Conservation (phyloP, 805 yeast genomes). For the Starmerella bacillaris region DNA sequence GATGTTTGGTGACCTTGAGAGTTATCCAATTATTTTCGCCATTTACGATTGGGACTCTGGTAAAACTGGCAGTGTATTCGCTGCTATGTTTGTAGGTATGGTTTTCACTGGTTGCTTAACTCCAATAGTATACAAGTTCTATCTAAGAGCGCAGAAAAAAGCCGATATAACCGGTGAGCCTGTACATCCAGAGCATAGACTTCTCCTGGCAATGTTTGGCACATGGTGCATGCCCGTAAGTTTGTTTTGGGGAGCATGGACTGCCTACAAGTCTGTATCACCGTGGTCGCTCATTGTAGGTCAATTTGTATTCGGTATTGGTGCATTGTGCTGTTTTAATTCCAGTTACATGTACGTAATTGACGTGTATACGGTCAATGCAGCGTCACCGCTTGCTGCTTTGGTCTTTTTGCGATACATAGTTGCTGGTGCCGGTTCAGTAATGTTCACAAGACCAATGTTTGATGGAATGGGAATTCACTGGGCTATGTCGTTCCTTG, state of each 20-base stretch:
- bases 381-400: constrained; percentile 12
- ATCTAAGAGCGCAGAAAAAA: neutral
- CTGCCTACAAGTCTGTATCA: constrained; percentile 9
- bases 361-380: constrained; percentile 9
- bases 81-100: constrained; percentile 7
- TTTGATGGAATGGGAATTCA: constrained; percentile 6
- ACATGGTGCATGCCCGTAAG: constrained; percentile 10
- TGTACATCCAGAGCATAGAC: constrained; percentile 6
- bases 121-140: constrained; percentile 3
- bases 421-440: constrained; percentile 9
- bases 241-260: constrained; percentile 13
- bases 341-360: constrained; percentile 9
- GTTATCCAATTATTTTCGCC: constrained; percentile 25
- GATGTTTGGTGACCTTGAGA: constrained; percentile 49
- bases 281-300: constrained; percentile 9
- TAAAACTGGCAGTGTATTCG: constrained; percentile 10
- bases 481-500: constrained; percentile 9
- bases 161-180: neutral
- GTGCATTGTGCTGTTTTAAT: constrained; percentile 9
- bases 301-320: constrained; percentile 10
- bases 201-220: constrained; percentile 3
- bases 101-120: neutral
- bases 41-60: constrained; percentile 9
- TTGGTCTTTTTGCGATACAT: constrained; percentile 8
- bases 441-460: constrained; percentile 12